phyloP scores from a whole-genome alignment of 2,329 filamentous ascomycete species.

The Fusarium floridanum region DNA sequence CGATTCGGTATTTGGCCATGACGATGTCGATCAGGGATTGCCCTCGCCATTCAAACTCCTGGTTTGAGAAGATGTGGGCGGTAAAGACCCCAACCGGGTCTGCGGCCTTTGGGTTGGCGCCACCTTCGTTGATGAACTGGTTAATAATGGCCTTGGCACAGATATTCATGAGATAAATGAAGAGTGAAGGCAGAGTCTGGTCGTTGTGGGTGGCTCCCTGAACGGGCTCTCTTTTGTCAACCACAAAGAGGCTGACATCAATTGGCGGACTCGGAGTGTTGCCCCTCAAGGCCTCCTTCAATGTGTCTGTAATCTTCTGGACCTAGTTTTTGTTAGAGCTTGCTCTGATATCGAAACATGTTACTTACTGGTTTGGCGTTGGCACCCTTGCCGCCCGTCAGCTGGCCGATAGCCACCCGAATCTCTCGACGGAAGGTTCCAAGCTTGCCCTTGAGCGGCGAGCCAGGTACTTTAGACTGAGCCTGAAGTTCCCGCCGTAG shows the following conservation, averaged over 20 bases:
- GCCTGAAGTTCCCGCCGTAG: constrained; percentile 73
- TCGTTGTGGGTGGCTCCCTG: constrained; percentile 66
- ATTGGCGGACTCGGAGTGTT: constrained; percentile 65
- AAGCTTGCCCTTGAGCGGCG: constrained; percentile 72
- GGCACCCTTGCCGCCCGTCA: constrained; percentile 73
- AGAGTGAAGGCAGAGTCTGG: constrained; percentile 69
- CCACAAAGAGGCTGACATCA: constrained; percentile 68
- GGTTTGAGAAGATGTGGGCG: constrained; percentile 79
- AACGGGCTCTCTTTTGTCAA: constrained; percentile 58
- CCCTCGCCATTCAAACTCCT: constrained; percentile 75
- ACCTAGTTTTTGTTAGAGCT: constrained; percentile 47
- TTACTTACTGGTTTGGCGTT: constrained; percentile 62
- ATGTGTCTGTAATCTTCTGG: constrained; percentile 52
- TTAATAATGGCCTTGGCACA: constrained; percentile 80
- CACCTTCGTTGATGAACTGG: constrained; percentile 77
- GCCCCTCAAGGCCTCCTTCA: constrained; percentile 68
- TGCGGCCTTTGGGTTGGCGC: constrained; percentile 73
- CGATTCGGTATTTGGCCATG: constrained; percentile 83
- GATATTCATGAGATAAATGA: constrained; percentile 82
- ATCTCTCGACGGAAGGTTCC: constrained; percentile 80
- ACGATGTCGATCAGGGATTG: constrained; percentile 83
- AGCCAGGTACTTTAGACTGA: constrained; percentile 62
- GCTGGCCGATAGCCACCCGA: constrained; percentile 78
- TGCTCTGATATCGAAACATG: not conserved
- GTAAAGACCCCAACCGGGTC: constrained; percentile 85